Evolutionary conservation across 176 grass and related monocot species (phyloP).

Genomic region (Areca catechu): DNA sequence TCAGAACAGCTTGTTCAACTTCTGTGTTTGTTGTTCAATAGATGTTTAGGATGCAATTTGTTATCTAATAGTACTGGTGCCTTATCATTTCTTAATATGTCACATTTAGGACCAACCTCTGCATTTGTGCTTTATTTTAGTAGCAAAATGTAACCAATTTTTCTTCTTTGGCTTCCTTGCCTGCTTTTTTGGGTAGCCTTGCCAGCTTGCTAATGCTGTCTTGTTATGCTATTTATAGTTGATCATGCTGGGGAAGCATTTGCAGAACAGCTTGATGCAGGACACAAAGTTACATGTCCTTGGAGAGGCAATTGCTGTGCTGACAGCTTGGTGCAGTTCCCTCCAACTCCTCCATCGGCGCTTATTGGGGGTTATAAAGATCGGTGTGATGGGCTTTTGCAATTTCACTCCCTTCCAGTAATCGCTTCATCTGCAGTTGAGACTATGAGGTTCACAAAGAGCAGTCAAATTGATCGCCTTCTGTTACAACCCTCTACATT

Average conservation of each 20-base stretch:
- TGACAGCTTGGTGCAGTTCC: constrained; percentile 83
- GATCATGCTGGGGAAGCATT: constrained; percentile 63
- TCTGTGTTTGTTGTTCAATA: too few relatives aligned
- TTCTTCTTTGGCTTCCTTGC: too few relatives aligned
- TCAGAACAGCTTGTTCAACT: too few relatives aligned
- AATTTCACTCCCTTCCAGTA: constrained; percentile 68
- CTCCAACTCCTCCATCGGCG: constrained; percentile 49
- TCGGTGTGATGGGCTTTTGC: constrained; percentile 78
- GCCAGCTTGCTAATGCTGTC: too few relatives aligned
- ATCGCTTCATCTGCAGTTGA: constrained; percentile 77
- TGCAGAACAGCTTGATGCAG: constrained; percentile 64
- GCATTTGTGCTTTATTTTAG: too few relatives aligned
- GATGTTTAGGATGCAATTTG: too few relatives aligned
- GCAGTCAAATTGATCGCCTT: constrained; percentile 50
- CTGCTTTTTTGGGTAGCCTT: too few relatives aligned
- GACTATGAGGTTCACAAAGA: constrained; percentile 67
- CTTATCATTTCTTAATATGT: too few relatives aligned
- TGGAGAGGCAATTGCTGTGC: constrained; percentile 93
- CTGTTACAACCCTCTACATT: constrained; percentile 56
- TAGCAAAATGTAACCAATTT: too few relatives aligned
- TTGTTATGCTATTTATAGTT: constrained; percentile 23
- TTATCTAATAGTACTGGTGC: too few relatives aligned
- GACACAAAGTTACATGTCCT: constrained; percentile 58
- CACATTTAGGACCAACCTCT: too few relatives aligned
- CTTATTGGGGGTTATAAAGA: constrained; percentile 94